Evolutionary conservation across 176 grass and related monocot genomes (phyloP).

Genomic region (Olyra latifolia): DNA sequence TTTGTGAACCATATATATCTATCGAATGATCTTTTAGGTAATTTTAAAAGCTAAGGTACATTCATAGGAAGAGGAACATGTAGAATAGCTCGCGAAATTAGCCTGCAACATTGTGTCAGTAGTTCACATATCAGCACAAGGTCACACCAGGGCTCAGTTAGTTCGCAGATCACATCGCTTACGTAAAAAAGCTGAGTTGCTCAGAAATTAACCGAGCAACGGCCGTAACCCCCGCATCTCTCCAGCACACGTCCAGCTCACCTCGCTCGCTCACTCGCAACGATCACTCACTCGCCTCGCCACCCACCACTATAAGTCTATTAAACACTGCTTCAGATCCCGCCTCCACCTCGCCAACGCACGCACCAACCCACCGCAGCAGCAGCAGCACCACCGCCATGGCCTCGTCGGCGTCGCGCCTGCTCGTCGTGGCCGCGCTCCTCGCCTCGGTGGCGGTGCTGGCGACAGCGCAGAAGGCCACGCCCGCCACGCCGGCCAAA

Average conservation of each 20-base stretch:
- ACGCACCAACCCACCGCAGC: background rate
- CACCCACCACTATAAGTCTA: constrained; percentile 57
- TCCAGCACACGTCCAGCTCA: constrained; percentile 28
- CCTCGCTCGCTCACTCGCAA: background rate
- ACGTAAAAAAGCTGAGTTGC: constrained; percentile 40
- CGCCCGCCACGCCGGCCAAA: background rate
- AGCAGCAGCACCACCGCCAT: background rate
- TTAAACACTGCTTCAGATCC: constrained; percentile 44
- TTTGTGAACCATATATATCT: too few species aligned
- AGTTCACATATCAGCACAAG: background rate
- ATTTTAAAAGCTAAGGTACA: too few species aligned
- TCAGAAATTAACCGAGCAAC: background rate
- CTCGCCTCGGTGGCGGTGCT: constrained; percentile 17
- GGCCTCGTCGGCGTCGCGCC: constrained; percentile 29
- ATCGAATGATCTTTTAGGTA: too few species aligned
- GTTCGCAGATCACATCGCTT: constrained; percentile 43
- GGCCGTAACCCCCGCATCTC: background rate
- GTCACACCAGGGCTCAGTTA: background rate
- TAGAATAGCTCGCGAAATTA: too few species aligned
- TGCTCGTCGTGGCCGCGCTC: constrained; percentile 20
- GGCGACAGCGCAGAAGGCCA: constrained; percentile 39
- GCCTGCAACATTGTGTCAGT: background rate
- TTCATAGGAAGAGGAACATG: too few species aligned
- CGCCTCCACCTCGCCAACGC: constrained; percentile 19
- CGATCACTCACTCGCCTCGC: background rate